phyloP scores from a whole-genome alignment of 2,329 filamentous ascomycete genomes.

The Fusarium sp. region DNA sequence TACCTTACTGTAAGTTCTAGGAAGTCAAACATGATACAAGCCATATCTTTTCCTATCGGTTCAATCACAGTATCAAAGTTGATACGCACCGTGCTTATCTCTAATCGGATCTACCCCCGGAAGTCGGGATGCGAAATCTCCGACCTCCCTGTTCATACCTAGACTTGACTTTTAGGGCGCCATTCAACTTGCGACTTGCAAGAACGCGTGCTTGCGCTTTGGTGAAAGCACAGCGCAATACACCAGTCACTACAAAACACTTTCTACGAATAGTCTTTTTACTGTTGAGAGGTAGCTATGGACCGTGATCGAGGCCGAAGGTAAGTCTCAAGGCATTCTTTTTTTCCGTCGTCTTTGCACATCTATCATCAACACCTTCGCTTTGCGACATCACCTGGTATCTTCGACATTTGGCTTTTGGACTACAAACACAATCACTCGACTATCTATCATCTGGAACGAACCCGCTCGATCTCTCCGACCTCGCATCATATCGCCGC shows the following conservation, averaged over 20 bases:
- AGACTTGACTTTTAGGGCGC: constrained; percentile 27
- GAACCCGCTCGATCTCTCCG: not conserved
- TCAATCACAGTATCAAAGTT: not conserved
- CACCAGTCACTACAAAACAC: constrained; percentile 13
- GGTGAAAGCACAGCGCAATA: constrained; percentile 23
- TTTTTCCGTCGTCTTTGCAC: constrained; percentile 3
- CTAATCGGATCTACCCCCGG: constrained; percentile 29
- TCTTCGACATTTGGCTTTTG: constrained; percentile 2
- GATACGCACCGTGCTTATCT: constrained; percentile 35
- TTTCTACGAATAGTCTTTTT: constrained; percentile 16
- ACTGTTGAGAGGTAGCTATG: constrained; percentile 44
- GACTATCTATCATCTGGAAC: not conserved
- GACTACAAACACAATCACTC: not conserved
- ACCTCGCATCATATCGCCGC: not conserved
- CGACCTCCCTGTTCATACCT: constrained; percentile 30
- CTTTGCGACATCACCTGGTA: constrained; percentile 29
- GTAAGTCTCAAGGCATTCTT: constrained; percentile 48
- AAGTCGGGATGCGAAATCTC: constrained; percentile 43
- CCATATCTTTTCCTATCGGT: too few relatives aligned
- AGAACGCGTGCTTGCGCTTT: constrained; percentile 45
- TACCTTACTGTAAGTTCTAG: too few relatives aligned
- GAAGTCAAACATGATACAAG: not conserved
- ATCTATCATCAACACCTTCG: constrained; percentile 14
- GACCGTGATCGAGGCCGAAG: constrained; percentile 57
- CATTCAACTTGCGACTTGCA: constrained; percentile 35